A percentile compares a stretch with the other conserved stretches of the same genome.
Evolutionary conservation across 78 protist genomes (phyloP).

Genomic region (Speleostelium caveatum): DNA sequence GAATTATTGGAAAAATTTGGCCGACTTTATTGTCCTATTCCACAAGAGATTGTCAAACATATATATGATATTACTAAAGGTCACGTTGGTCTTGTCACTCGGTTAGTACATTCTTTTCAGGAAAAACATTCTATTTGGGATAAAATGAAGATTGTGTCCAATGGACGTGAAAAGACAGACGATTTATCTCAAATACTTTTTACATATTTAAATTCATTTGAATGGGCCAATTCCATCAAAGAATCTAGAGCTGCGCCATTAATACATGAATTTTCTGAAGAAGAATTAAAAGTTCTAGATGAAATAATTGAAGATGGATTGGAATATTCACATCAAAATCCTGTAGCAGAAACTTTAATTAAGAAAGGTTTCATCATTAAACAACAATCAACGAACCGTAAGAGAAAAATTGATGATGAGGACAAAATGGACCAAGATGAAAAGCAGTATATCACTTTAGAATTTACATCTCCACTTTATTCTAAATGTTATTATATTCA

Average conservation of each 20-base stretch:
- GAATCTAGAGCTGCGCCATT: slow-evolving; percentile 15
- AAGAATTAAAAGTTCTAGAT: background rate
- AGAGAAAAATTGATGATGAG: no score
- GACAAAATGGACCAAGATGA: no score
- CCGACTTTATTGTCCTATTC: background rate
- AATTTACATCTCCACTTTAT: slow-evolving; percentile 28
- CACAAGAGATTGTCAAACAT: background rate
- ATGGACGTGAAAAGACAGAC: background rate
- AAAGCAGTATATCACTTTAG: no score
- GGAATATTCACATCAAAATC: no score
- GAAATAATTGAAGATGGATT: background rate
- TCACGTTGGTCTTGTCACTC: background rate
- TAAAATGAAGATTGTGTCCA: background rate
- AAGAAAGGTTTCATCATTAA: no score
- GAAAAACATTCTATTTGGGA: background rate
- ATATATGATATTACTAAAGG: background rate
- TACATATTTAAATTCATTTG: background rate
- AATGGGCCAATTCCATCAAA: background rate
- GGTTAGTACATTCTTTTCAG: background rate
- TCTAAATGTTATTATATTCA: background rate
- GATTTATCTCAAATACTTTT: background rate
- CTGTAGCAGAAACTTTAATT: background rate
- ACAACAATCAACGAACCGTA: no score
- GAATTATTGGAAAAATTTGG: background rate
- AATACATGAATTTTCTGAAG: background rate